phyloP scores from a whole-genome alignment of 2,329 filamentous ascomycete genomes.

The Calonectria montana region DNA sequence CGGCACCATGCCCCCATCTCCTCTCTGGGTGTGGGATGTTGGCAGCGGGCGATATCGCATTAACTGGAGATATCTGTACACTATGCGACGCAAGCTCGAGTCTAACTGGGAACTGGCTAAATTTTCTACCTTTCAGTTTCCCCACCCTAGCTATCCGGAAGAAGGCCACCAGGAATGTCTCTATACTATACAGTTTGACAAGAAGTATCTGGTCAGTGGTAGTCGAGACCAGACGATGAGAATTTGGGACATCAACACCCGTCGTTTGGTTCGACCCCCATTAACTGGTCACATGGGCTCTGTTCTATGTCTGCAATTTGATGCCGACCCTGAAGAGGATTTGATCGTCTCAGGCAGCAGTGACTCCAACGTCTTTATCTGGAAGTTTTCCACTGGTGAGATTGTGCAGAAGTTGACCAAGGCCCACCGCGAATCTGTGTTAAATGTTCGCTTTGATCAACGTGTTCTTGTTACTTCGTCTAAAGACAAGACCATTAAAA shows the following conservation, averaged over 20 bases:
- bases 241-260: conserved; percentile 89
- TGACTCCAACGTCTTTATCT: conserved; percentile 89
- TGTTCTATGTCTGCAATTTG: conserved; percentile 95
- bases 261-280: conserved; percentile 79
- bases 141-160: conserved; percentile 81
- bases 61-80: conserved; percentile 95
- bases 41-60: conserved; percentile 68
- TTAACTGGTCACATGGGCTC: conserved; percentile 84
- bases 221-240: conserved; percentile 90
- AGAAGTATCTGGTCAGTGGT: conserved; percentile 89
- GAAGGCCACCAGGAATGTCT: conserved; percentile 94
- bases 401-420: conserved; percentile 79
- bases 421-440: conserved; percentile 89
- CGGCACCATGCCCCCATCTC: conserved; percentile 54
- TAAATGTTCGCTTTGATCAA: conserved; percentile 93
- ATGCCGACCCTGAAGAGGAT: conserved; percentile 87
- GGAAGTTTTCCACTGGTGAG: conserved; percentile 92
- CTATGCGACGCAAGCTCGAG: conserved; percentile 85
- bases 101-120: conserved; percentile 90
- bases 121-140: conserved; percentile 89
- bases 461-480: conserved; percentile 95
- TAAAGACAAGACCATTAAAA: conserved; percentile 96
- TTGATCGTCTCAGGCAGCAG: conserved; percentile 96
- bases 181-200: conserved; percentile 91
- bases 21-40: conserved; percentile 63